phyloP scores from a whole-genome alignment of 2,329 filamentous ascomycete genomes.

The Colletotrichum sp. region DNA sequence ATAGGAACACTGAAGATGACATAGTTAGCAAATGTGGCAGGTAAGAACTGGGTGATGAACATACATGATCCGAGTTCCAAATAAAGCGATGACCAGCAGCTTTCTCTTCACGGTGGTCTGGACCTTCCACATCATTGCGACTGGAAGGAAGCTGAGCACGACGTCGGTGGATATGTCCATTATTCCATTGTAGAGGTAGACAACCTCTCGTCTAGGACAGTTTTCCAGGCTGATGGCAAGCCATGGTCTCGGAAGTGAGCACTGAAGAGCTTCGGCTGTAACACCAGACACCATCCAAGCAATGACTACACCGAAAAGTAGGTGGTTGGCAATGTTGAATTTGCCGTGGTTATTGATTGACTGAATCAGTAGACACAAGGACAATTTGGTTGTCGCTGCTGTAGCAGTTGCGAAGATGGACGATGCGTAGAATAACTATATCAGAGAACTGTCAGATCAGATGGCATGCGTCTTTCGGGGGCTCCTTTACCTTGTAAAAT shows the following conservation, averaged over 20 bases:
- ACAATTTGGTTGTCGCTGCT: not conserved
- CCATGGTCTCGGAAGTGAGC: not conserved
- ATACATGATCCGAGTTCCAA: not conserved
- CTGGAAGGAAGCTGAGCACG: not conserved
- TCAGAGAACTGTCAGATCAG: not conserved
- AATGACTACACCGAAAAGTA: not conserved
- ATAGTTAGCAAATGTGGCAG: not conserved
- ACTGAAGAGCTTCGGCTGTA: not conserved
- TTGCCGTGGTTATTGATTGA: not conserved
- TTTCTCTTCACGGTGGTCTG: not conserved
- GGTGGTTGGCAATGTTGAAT: not conserved
- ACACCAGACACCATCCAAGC: not conserved
- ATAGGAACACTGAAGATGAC: not conserved
- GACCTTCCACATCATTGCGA: slow-evolving; percentile 3
- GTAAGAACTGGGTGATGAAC: not conserved
- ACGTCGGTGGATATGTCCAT: not conserved
- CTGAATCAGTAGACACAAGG: not conserved
- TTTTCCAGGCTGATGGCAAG: not conserved
- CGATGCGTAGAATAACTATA: not conserved
- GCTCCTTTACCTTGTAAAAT: not conserved
- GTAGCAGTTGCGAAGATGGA: not conserved
- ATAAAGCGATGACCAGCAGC: not conserved
- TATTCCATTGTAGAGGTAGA: not conserved
- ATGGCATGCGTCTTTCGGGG: not conserved
- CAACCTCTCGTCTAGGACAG: not conserved